phyloP scores from a whole-genome alignment of 768 basidiomycete genomes.

The Rhodotorula toruloides region DNA sequence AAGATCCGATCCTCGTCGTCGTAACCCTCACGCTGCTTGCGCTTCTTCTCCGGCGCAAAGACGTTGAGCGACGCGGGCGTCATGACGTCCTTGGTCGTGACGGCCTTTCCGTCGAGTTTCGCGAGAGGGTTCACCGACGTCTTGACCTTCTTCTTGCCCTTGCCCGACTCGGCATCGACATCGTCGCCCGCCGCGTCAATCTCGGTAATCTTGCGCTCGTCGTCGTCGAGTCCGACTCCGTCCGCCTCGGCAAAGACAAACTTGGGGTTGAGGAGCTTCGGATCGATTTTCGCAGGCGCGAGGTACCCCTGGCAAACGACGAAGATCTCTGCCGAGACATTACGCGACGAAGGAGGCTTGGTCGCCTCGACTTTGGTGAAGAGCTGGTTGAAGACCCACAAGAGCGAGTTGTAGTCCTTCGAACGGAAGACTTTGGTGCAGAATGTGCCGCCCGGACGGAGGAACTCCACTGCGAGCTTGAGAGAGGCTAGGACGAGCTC shows the following conservation, averaged over 20 bases:
- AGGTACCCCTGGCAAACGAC: conserved; percentile 94
- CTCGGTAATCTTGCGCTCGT: neutral
- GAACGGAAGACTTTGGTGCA: conserved; percentile 98
- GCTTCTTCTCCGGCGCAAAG: conserved; percentile 95
- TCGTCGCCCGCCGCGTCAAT: neutral
- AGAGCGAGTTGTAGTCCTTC: conserved; percentile 94
- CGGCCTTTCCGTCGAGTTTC: conserved; percentile 21
- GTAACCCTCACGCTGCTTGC: conserved; percentile 87
- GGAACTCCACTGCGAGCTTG: conserved; percentile 69
- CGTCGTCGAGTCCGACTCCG: conserved; percentile 25
- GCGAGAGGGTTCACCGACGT: conserved; percentile 34
- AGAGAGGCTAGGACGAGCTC: conserved; percentile 74
- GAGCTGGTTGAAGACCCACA: conserved; percentile 97
- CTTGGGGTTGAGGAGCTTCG: conserved; percentile 93
- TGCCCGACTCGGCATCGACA: neutral
- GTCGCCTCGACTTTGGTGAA: conserved; percentile 97
- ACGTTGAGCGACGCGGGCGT: conserved; percentile 75
- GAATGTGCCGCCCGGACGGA: conserved; percentile 78
- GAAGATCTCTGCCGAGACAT: conserved; percentile 99
- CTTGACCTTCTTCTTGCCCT: neutral
- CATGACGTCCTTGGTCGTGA: conserved; percentile 41
- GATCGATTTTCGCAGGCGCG: conserved; percentile 91
- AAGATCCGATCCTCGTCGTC: conserved; percentile 88
- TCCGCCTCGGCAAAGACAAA: conserved; percentile 94
- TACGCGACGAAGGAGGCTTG: conserved; percentile 95